These are phyloP conservation scores for Beta lomatogona DNA, from an alignment of 179 eudicot species.

Conservation along the genomic window DNA sequence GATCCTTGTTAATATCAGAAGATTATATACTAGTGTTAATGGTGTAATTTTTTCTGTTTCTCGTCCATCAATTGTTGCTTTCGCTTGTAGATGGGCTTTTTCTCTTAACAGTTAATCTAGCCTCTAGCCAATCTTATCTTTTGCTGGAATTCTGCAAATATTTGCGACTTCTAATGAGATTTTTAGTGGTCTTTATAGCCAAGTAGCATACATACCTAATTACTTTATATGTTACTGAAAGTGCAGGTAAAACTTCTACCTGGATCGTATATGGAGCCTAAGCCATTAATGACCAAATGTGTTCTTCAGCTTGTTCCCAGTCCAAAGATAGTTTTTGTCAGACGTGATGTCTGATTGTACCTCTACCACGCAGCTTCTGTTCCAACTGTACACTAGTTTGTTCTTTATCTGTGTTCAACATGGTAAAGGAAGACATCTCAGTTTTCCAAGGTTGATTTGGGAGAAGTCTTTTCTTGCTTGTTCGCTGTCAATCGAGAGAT, in stretches of 20 bases:
- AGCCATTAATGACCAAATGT: slow-evolving; percentile 37
- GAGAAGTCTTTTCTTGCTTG: slow-evolving; percentile 28
- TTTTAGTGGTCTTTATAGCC: not conserved
- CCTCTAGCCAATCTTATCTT: not conserved
- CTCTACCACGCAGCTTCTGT: not conserved
- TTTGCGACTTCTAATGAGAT: not conserved
- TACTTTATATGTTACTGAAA: slow-evolving; percentile 1
- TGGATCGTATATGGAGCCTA: slow-evolving; percentile 35
- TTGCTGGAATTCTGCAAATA: not conserved
- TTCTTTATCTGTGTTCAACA: not conserved
- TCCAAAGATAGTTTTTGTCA: slow-evolving; percentile 49
- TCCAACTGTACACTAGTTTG: slow-evolving; percentile 13
- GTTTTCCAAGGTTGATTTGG: slow-evolving; percentile 30
- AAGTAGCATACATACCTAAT: not conserved
- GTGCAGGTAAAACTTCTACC: slow-evolving; percentile 45
- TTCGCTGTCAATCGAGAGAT: slow-evolving; percentile 30
- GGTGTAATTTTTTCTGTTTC: not conserved
- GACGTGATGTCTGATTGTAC: slow-evolving; percentile 27
- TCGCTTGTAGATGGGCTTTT: not conserved
- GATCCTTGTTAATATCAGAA: too few species aligned
- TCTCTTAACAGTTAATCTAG: not conserved
- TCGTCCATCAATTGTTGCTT: not conserved
- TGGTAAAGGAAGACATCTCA: slow-evolving; percentile 5
- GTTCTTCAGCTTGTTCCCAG: slow-evolving; percentile 56
- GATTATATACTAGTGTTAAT: too few species aligned